Conservation (phyloP, 1,284 basidiomycete species). For the Puccinia coronata region DNA sequence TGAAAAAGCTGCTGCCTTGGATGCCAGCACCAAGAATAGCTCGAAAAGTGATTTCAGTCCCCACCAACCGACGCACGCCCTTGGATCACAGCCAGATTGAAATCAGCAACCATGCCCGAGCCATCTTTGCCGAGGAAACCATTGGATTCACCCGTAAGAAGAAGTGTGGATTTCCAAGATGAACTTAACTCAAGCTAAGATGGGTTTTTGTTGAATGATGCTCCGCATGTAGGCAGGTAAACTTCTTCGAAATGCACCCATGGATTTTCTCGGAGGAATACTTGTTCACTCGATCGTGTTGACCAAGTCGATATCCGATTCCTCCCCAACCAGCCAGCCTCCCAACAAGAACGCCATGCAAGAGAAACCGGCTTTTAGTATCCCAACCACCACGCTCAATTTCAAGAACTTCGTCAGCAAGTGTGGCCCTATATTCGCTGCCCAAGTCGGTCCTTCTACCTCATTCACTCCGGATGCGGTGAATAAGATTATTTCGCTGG, state of each 20-base stretch:
- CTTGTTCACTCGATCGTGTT: slow-evolving; percentile 11
- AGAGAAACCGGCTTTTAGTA: slow-evolving; percentile 42
- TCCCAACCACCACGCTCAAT: slow-evolving; percentile 35
- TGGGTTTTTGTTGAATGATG: too few relatives aligned
- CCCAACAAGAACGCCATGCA: slow-evolving; percentile 23
- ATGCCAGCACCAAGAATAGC: too few relatives aligned
- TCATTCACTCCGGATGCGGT: neutral
- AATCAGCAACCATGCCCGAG: too few relatives aligned
- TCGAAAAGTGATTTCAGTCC: too few relatives aligned
- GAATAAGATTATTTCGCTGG: neutral
- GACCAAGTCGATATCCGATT: too few relatives aligned
- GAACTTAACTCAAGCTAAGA: too few relatives aligned
- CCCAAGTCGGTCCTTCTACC: slow-evolving; percentile 18
- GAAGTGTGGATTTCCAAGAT: too few relatives aligned
- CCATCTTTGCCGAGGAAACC: neutral
- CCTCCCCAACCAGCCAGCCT: neutral
- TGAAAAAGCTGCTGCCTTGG: too few relatives aligned
- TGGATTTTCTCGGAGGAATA: slow-evolving; percentile 6
- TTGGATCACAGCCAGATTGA: too few relatives aligned
- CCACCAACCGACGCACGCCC: too few relatives aligned
- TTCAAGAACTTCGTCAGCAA: slow-evolving; percentile 48
- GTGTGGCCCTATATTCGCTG: slow-evolving; percentile 36
- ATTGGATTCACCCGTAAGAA: slow-evolving; percentile 9
- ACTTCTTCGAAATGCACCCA: slow-evolving; percentile 17
- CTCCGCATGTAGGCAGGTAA: neutral